These are phyloP conservation scores for Tylopilus rubrobrunneus DNA, from an alignment of 768 basidiomycete genomes.

Conservation along the genomic window DNA sequence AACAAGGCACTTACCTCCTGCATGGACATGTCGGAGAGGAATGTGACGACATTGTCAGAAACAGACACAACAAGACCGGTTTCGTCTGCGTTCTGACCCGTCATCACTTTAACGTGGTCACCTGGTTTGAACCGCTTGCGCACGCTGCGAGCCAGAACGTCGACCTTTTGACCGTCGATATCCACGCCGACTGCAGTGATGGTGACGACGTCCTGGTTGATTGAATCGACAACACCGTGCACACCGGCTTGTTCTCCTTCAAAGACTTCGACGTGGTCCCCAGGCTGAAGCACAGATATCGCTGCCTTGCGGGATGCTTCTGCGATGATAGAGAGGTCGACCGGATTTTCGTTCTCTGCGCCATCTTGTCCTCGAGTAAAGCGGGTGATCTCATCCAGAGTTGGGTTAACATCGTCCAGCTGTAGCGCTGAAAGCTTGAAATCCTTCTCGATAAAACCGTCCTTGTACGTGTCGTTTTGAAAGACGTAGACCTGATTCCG, in stretches of 20 bases:
- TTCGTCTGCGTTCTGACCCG: conserved; percentile 90
- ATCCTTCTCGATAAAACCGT: conserved; percentile 96
- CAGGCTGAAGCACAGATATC: conserved; percentile 93
- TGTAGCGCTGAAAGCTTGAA: conserved; percentile 76
- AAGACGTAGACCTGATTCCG: conserved; percentile 79
- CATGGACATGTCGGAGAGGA: conserved; percentile 96
- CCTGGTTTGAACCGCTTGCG: conserved; percentile 95
- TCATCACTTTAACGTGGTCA: conserved; percentile 98
- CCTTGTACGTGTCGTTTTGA: conserved; percentile 88
- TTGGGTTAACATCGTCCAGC: conserved; percentile 89
- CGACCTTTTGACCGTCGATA: conserved; percentile 81
- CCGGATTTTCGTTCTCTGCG: conserved; percentile 58
- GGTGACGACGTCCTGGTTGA: conserved; percentile 81
- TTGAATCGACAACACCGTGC: conserved; percentile 88
- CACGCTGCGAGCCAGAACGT: conserved; percentile 83
- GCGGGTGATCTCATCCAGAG: conserved; percentile 91
- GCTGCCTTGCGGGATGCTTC: conserved; percentile 89
- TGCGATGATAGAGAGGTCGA: conserved; percentile 88
- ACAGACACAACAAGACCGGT: conserved; percentile 95
- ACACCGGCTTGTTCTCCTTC: conserved; percentile 96
- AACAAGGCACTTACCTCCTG: conserved; percentile 65
- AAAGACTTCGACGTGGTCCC: conserved; percentile 95
- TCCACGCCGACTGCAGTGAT: conserved; percentile 79
- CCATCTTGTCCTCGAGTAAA: conserved; percentile 79
- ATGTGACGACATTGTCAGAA: conserved; percentile 87